These are phyloP conservation scores for Chenopodium suecicum DNA, from an alignment of 148 eudicot genomes.

Conservation along the genomic window DNA sequence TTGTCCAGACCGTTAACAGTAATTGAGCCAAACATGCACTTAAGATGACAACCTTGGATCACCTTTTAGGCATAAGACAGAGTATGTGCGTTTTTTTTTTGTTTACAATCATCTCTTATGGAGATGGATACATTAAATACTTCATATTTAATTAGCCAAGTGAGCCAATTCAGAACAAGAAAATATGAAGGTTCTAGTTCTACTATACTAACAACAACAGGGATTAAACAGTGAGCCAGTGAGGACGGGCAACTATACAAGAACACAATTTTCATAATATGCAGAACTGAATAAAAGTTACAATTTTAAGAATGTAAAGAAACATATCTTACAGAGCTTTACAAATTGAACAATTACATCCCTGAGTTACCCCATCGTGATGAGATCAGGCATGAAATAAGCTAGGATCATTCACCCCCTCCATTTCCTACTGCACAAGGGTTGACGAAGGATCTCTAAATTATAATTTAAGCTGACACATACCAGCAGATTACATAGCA, in stretches of 20 bases:
- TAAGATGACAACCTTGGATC: background rate
- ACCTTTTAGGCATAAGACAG: too few relatives aligned
- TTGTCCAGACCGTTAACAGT: background rate
- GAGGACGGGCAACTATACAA: background rate
- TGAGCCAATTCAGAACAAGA: background rate
- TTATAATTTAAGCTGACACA: background rate
- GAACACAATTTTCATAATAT: background rate
- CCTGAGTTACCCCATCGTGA: slow-evolving; percentile 9
- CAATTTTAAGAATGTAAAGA: background rate
- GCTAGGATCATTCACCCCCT: slow-evolving; percentile 1
- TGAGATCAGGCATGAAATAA: slow-evolving; percentile 14
- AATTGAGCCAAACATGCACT: background rate
- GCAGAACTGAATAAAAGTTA: background rate
- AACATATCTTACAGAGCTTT: slow-evolving; percentile 6
- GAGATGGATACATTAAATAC: background rate
- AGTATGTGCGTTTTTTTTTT: background rate
- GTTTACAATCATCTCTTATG: background rate
- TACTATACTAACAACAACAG: background rate
- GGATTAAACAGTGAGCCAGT: background rate
- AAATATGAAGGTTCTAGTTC: background rate
- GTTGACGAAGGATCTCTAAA: slow-evolving; percentile 10
- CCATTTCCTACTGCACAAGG: slow-evolving; percentile 9
- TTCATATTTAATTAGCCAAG: background rate
- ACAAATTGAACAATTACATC: slow-evolving; percentile 17
- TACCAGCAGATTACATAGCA: background rate